These are phyloP conservation scores for Vachellia pachyceras DNA, from an alignment of 306 rosid genomes.

Conservation along the genomic window DNA sequence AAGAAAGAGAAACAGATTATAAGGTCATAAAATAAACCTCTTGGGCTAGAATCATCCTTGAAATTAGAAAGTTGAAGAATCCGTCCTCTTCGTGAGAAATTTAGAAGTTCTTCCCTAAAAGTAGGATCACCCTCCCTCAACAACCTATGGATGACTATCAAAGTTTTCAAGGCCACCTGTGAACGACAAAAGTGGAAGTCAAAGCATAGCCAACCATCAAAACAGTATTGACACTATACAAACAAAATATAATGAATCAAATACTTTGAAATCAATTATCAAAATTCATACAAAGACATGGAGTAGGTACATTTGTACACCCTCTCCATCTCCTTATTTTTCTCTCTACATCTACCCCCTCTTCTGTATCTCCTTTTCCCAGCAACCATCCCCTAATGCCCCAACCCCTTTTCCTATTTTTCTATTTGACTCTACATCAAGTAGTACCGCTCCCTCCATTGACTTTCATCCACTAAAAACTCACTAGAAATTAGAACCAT, in stretches of 20 bases:
- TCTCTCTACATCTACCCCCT: no score
- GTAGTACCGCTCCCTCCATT: not conserved
- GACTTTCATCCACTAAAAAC: not conserved
- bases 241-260: conserved; percentile 23
- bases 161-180: conserved; percentile 14
- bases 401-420: not conserved
- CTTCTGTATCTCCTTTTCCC: no score
- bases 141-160: conserved; percentile 21
- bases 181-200: conserved; percentile 6
- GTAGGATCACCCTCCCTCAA: conserved; percentile 32
- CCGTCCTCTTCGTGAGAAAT: conserved; percentile 65
- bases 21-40: conserved; percentile 55
- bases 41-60: conserved; percentile 87
- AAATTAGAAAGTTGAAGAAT: conserved; percentile 85
- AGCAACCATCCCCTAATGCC: no score
- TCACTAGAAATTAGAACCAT: not conserved
- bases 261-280: not conserved
- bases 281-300: no score
- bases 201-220: conserved; percentile 14
- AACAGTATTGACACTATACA: conserved; percentile 9
- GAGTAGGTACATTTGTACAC: no score
- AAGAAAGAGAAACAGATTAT: not conserved
- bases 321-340: no score
- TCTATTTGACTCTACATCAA: not conserved
- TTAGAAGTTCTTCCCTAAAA: conserved; percentile 44